Base-by-base conservation (phyloP, 2,329 filamentous ascomycete genomes). In the Curvularia sp. region DNA sequence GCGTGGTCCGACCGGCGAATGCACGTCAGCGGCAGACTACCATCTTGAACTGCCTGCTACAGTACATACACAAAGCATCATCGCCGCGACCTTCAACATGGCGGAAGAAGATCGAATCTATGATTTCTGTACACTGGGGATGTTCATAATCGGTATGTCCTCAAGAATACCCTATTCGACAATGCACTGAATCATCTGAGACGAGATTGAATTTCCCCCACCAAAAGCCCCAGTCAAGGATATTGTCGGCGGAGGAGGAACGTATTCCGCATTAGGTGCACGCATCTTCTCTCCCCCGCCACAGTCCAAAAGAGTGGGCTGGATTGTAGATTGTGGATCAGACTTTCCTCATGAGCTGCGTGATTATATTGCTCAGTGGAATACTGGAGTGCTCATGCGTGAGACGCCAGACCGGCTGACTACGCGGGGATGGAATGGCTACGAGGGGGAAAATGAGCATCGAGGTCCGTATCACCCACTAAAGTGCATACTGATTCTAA, bases 381-480 rank as follows among this genome's bases (percentile, higher is more conserved):
- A 87, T 15, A 97, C 93, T 1, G 86, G 86, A 5, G 90, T 86
- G 20, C 71, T 92, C 15, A 80, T 95, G 64, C 86, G 93, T 53
- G 79, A 86, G 49, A 88, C 90, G 53, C 81, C 82, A 1, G 76
- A 83, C 6, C 87, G 91, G 24, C 82, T 91, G 49, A 98, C 94
- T 2, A 99, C 95, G 0, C 87, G 92, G 46, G 93, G 90, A 46
- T 97, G 92, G 92, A 98, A 98, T 75, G 91, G 91, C 49, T 98
- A 98, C 3, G 51, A 43, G 74, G 87, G 89, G 38, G 84, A 86
- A 31, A 83, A 86, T 52, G 86, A 87, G 58, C 86, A 91, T 74
- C 85, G 88, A 79, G 81, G 84, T 80, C 13, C 28, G 42, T 28
- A 20, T n/a, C 13, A 30, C 43, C 51, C 31, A 33, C 12, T 7